Evolutionary conservation across 73 alveolate genomes (phyloP).

Genomic region (Paramecium caudatum): DNA sequence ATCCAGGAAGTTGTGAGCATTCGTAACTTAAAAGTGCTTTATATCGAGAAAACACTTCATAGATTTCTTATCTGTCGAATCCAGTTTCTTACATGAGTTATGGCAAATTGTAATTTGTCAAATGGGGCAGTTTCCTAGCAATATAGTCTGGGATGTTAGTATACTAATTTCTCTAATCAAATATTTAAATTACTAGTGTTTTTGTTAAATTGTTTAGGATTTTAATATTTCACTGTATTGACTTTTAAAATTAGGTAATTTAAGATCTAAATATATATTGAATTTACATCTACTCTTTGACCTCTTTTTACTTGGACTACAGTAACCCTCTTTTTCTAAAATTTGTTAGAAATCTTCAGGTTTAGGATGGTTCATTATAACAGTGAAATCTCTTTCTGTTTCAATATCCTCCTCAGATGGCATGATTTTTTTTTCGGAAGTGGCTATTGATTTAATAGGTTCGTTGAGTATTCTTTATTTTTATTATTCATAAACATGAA

Average conservation of each 20-base stretch:
- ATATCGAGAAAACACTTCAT: conserved; percentile 54
- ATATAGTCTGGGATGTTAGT: conserved; percentile 12
- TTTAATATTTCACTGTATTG: conserved; percentile 38
- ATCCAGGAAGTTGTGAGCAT: conserved; percentile 40
- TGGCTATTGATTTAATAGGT: neutral
- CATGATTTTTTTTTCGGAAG: neutral
- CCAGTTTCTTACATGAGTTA: conserved; percentile 57
- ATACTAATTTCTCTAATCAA: conserved; percentile 49
- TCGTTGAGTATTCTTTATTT: neutral
- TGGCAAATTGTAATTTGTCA: conserved; percentile 52
- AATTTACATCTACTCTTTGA: conserved; percentile 29
- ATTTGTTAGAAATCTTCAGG: conserved; percentile 51
- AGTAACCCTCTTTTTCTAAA: neutral
- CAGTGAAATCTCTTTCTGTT: neutral
- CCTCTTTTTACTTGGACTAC: neutral
- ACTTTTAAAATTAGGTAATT: conserved; percentile 50
- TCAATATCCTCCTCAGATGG: conserved; percentile 25
- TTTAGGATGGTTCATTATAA: conserved; percentile 3
- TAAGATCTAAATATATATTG: conserved; percentile 42
- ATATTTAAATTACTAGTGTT: conserved; percentile 8
- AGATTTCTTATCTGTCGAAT: conserved; percentile 58
- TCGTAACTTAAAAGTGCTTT: conserved; percentile 55
- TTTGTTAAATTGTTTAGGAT: neutral
- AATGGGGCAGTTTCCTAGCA: conserved; percentile 53
- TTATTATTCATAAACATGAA: conserved; percentile 50